Evolutionary conservation across 306 rosid genomes (phyloP).

Genomic region (Canavalia gladiata): DNA sequence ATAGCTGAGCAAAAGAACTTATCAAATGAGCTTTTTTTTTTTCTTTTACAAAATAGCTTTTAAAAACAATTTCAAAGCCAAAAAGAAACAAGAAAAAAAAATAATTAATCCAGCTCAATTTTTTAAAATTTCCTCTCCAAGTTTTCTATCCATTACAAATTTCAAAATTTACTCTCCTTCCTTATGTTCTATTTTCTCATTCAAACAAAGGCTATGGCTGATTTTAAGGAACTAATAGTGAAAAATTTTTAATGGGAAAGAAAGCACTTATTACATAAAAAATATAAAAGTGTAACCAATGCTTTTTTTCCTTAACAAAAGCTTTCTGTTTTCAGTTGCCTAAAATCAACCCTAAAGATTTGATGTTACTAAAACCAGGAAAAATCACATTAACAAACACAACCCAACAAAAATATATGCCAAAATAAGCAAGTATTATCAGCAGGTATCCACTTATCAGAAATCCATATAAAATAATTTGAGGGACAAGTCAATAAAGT

Average conservation of each 20-base stretch:
- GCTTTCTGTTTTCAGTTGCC: neutral
- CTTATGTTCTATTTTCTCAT: neutral
- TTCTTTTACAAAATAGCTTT: too few relatives aligned
- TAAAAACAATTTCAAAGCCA: too few relatives aligned
- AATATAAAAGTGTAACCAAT: neutral
- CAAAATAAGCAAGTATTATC: neutral
- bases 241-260: neutral
- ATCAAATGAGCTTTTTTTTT: too few relatives aligned
- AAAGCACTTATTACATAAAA: too few relatives aligned
- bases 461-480: neutral
- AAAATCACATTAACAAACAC: neutral
- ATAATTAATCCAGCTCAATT: neutral
- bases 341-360: too few relatives aligned
- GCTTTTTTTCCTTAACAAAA: neutral
- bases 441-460: constrained; percentile 2
- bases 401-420: neutral
- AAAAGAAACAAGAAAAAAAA: neutral
- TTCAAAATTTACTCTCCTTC: neutral
- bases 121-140: neutral
- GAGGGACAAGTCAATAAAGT: neutral
- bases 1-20: too few relatives aligned
- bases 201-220: neutral
- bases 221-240: neutral
- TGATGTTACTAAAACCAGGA: too few relatives aligned
- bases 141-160: neutral